Conservation (phyloP, 768 basidiomycete species). For the Tricholoma hemisulphureum region DNA sequence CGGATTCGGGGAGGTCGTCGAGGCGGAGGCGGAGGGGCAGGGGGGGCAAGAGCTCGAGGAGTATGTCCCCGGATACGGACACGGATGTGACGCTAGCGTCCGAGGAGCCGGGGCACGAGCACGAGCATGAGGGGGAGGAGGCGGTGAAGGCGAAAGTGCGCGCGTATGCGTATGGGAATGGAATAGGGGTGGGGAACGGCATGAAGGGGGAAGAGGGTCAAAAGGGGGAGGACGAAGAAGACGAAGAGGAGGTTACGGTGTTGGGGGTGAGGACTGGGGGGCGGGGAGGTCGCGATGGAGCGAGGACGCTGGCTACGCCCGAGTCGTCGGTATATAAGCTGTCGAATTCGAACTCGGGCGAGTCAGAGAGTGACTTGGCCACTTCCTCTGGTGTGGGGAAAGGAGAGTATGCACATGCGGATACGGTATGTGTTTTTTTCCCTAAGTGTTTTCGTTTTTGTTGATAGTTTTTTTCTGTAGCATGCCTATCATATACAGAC, state of each 20-base stretch:
- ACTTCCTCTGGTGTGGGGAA: background rate
- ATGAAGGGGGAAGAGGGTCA: conserved; percentile 13
- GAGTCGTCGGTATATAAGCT: conserved; percentile 27
- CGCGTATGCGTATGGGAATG: background rate
- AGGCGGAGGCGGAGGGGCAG: conserved; percentile 36
- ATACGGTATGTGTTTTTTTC: conserved; percentile 14
- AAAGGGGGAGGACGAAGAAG: conserved; percentile 23
- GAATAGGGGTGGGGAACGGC: conserved; percentile 13
- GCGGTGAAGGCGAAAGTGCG: background rate
- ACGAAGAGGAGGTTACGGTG: conserved; percentile 22
- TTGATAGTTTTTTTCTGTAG: conserved; percentile 10
- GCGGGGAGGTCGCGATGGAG: conserved; percentile 6
- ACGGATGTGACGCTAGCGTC: conserved; percentile 32
- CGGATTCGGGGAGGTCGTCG: conserved; percentile 58
- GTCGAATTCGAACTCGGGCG: conserved; percentile 10
- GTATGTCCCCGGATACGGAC: conserved; percentile 21
- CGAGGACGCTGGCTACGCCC: conserved; percentile 25
- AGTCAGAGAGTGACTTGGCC: conserved; percentile 2
- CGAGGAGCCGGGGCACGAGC: conserved; percentile 32
- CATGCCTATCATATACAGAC: conserved; percentile 46
- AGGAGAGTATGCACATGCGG: conserved; percentile 6
- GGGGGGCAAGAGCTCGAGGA: conserved; percentile 23
- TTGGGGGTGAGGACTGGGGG: conserved; percentile 8
- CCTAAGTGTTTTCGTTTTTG: background rate
- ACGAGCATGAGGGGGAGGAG: background rate